Conservation (phyloP, 2,329 filamentous ascomycete genomes). For the Periconia sp. region DNA sequence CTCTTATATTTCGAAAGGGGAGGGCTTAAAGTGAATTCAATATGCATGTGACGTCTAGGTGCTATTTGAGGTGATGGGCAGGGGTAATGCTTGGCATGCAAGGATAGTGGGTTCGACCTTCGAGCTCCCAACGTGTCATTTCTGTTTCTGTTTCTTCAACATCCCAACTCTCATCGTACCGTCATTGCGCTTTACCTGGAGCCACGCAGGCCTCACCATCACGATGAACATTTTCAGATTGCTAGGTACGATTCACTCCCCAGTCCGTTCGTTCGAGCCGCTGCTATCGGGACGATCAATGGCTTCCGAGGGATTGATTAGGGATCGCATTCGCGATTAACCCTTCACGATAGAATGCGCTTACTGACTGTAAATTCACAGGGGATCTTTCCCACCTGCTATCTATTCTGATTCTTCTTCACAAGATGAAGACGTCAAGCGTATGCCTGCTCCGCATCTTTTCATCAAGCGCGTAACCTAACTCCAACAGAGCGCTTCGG, state of each 20-base stretch:
- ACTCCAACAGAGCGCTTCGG: slow-evolving; percentile 77
- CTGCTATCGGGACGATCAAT: background rate
- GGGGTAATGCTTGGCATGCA: slow-evolving; percentile 31
- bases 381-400: slow-evolving; percentile 94
- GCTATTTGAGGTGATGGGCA: slow-evolving; percentile 7
- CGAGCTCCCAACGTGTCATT: slow-evolving; percentile 40
- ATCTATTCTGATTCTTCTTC: slow-evolving; percentile 90
- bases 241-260: slow-evolving; percentile 53
- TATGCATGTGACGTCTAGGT: background rate
- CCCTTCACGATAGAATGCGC: slow-evolving; percentile 12
- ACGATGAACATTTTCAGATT: slow-evolving; percentile 72
- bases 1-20: no score
- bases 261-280: background rate
- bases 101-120: slow-evolving; percentile 28
- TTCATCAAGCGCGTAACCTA: slow-evolving; percentile 11
- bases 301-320: background rate
- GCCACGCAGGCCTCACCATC: slow-evolving; percentile 24
- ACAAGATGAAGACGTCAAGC: slow-evolving; percentile 90
- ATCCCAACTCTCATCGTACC: slow-evolving; percentile 13
- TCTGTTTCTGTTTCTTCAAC: slow-evolving; percentile 21
- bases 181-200: slow-evolving; percentile 17
- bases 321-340: background rate
- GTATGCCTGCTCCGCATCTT: slow-evolving; percentile 55
- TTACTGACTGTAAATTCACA: slow-evolving; percentile 45
- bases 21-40: no score